Conservation (phyloP, 176 grass and related monocot genomes). For the Oryza coarctata region DNA sequence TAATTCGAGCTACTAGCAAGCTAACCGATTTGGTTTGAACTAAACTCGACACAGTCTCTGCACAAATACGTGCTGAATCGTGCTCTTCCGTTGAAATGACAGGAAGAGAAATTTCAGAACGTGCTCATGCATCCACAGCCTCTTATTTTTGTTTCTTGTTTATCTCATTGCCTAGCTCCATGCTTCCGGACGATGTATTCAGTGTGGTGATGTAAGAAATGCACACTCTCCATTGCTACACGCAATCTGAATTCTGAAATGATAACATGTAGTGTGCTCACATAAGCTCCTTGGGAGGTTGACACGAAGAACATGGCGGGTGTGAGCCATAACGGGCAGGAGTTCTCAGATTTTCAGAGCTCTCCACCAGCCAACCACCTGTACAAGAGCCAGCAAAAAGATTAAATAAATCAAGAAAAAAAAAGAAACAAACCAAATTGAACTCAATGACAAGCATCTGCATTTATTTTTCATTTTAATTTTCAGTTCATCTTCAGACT, state of each 20-base stretch:
- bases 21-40: background rate
- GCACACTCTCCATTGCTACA: background rate
- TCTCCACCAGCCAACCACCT: conserved; percentile 75
- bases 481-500: background rate
- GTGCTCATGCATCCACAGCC: background rate
- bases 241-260: background rate
- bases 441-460: background rate
- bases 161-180: background rate
- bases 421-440: background rate
- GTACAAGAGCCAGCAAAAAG: background rate
- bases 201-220: conserved; percentile 7
- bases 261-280: conserved; percentile 29
- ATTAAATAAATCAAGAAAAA: background rate
- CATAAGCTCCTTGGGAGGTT: conserved; percentile 61
- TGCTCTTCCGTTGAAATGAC: background rate
- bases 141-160: background rate
- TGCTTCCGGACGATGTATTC: background rate
- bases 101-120: background rate
- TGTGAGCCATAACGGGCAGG: conserved; percentile 19
- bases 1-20: background rate
- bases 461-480: background rate
- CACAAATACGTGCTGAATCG: conserved; percentile 9
- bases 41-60: background rate
- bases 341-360: conserved; percentile 48
- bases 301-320: conserved; percentile 31